Evolutionary conservation across 768 basidiomycete genomes (phyloP).

Genomic region (Pulveroboletus ravenelii): DNA sequence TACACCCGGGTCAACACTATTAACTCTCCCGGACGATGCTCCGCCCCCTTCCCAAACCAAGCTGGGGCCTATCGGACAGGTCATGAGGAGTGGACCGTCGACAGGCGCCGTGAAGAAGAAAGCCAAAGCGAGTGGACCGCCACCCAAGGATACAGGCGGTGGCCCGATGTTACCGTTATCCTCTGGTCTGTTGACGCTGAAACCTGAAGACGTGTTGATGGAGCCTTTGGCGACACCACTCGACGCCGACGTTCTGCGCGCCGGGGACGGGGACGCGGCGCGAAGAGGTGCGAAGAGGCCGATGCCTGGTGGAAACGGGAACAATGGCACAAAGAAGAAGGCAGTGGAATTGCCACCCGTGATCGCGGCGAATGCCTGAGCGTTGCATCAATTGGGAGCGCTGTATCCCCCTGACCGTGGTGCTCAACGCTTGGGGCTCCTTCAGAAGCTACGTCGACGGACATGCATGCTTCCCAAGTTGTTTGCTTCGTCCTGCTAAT

Average conservation of each 20-base stretch:
- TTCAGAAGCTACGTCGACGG: slow-evolving; percentile 2
- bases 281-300: slow-evolving; percentile 9
- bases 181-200: slow-evolving; percentile 14
- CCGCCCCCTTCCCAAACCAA: slow-evolving; percentile 58
- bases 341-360: slow-evolving; percentile 31
- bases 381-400: neutral
- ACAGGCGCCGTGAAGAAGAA: slow-evolving; percentile 61
- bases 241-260: slow-evolving; percentile 6
- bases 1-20: slow-evolving; percentile 4
- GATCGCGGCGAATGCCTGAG: slow-evolving; percentile 33
- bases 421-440: neutral
- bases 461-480: neutral
- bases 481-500: neutral
- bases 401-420: no score
- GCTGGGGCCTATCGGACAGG: slow-evolving; percentile 77
- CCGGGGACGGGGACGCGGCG: slow-evolving; percentile 5
- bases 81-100: slow-evolving; percentile 47
- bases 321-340: slow-evolving; percentile 21
- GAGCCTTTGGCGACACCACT: slow-evolving; percentile 13
- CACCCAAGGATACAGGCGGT: slow-evolving; percentile 20
- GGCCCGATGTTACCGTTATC: slow-evolving; percentile 19
- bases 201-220: slow-evolving; percentile 19
- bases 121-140: slow-evolving; percentile 23
- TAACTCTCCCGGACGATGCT: slow-evolving; percentile 60
- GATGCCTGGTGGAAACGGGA: slow-evolving; percentile 12